Evolutionary conservation across 176 grass and related monocot species (phyloP).

Genomic region (Musa troglodytarum): DNA sequence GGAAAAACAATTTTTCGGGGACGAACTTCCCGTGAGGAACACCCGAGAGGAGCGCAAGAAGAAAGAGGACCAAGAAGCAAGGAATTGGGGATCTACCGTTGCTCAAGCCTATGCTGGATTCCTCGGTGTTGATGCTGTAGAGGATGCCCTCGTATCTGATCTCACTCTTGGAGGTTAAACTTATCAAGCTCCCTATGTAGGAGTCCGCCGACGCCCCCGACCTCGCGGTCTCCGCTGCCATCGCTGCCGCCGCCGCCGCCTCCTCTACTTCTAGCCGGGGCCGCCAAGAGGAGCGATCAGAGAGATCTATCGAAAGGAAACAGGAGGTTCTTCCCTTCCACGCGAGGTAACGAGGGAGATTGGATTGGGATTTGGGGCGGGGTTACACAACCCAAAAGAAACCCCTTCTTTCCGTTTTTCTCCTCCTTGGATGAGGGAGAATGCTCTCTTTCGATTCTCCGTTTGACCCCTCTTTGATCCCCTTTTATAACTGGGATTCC

Average conservation of each 20-base stretch:
- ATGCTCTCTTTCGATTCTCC: no score
- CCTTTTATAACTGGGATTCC: no score
- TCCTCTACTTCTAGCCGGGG: slow-evolving; percentile 21
- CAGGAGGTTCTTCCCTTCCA: no score
- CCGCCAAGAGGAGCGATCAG: background rate
- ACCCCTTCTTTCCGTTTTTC: background rate
- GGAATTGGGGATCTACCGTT: slow-evolving; percentile 34
- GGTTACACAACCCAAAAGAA: background rate
- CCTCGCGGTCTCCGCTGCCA: slow-evolving; percentile 1
- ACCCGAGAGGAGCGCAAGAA: background rate
- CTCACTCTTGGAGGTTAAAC: slow-evolving; percentile 91
- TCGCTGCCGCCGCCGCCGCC: background rate
- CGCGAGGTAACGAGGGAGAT: background rate
- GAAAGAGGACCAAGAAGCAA: background rate
- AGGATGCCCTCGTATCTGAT: slow-evolving; percentile 94
- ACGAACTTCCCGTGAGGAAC: no score
- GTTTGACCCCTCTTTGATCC: no score
- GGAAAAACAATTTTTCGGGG: background rate
- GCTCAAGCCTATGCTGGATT: slow-evolving; percentile 82
- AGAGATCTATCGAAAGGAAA: background rate
- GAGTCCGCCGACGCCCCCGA: slow-evolving; percentile 32
- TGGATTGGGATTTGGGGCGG: background rate
- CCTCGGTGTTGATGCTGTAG: slow-evolving; percentile 94
- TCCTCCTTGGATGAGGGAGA: background rate
- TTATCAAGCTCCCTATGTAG: slow-evolving; percentile 86